phyloP scores from a whole-genome alignment of 2,329 filamentous ascomycete species.

The Elsinoe batatas region DNA sequence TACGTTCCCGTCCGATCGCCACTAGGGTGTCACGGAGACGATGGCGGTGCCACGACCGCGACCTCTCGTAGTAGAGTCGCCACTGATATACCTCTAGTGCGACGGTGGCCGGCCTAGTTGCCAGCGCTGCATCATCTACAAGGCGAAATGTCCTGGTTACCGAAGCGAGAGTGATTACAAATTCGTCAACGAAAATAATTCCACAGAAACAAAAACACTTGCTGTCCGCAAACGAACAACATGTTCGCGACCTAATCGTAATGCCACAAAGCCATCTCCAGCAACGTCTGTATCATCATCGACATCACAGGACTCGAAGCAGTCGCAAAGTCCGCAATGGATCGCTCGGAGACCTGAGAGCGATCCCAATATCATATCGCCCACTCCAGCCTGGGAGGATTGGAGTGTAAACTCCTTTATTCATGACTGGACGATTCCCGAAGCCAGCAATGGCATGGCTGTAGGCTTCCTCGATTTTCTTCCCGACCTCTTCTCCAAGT shows the following conservation, averaged over 20 bases:
- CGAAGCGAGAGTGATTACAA: conserved; percentile 11
- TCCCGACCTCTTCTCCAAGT: not conserved
- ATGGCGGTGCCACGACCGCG: not conserved
- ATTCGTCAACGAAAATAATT: conserved; percentile 11
- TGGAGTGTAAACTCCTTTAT: conserved; percentile 12
- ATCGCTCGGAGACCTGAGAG: conserved; percentile 4
- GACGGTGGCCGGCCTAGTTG: conserved; percentile 11
- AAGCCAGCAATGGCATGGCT: not conserved
- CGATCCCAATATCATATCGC: conserved; percentile 2
- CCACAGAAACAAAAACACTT: conserved; percentile 9
- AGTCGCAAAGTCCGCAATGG: not conserved
- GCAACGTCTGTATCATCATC: not conserved
- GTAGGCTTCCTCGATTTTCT: conserved; percentile 12
- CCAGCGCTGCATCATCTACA: conserved; percentile 13
- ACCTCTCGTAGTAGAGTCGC: not conserved
- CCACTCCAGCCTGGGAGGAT: conserved; percentile 12
- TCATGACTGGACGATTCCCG: conserved; percentile 11
- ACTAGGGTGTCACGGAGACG: not conserved
- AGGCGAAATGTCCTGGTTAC: conserved; percentile 13
- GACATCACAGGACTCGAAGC: not conserved
- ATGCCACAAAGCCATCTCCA: not conserved
- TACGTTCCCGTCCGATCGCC: not conserved
- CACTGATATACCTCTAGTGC: conserved; percentile 1
- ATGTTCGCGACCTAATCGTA: not conserved
- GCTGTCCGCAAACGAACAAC: conserved; percentile 1